Percentiles rank a stretch among this genome's conserved stretches.
Evolutionary conservation across 306 rosid species (phyloP).

Genomic region (Elaeagnus macrophylla): DNA sequence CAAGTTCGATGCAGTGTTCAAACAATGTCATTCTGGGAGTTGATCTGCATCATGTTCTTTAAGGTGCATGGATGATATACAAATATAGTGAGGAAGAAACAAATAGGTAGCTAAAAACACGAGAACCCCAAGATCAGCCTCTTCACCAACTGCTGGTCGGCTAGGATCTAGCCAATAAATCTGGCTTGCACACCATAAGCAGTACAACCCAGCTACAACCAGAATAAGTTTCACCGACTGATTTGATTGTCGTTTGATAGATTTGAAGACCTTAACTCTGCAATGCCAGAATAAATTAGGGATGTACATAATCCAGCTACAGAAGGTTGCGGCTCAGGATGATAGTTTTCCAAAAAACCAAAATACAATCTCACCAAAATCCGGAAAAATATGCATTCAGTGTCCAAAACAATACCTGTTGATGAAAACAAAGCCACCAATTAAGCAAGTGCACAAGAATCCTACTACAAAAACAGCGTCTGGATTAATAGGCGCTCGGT

Average conservation of each 20-base stretch:
- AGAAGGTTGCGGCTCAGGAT: too few relatives aligned
- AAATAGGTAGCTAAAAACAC: slow-evolving; percentile 52
- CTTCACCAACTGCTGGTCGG: slow-evolving; percentile 81
- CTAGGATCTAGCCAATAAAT: slow-evolving; percentile 58
- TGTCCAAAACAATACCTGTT: slow-evolving; percentile 44
- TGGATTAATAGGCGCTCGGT: slow-evolving; percentile 69
- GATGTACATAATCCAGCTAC: too few relatives aligned
- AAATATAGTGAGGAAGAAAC: slow-evolving; percentile 57
- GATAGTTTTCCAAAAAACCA: slow-evolving; percentile 2
- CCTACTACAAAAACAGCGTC: slow-evolving; percentile 63
- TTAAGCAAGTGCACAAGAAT: slow-evolving; percentile 46
- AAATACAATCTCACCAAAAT: not conserved
- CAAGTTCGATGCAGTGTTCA: not conserved
- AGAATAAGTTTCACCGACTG: slow-evolving; percentile 47
- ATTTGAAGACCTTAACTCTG: slow-evolving; percentile 48
- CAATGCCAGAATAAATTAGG: not conserved
- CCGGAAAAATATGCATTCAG: not conserved
- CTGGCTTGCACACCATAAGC: slow-evolving; percentile 74
- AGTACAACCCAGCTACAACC: slow-evolving; percentile 47
- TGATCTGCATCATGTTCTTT: slow-evolving; percentile 38
- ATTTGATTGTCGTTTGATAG: slow-evolving; percentile 36
- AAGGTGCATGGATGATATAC: slow-evolving; percentile 53
- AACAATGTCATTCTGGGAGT: slow-evolving; percentile 38
- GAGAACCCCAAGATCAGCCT: slow-evolving; percentile 86
- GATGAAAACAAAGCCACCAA: slow-evolving; percentile 60